Evolutionary conservation across 2,329 filamentous ascomycete genomes (phyloP).

Genomic region (Sporothrix variecibatus): DNA sequence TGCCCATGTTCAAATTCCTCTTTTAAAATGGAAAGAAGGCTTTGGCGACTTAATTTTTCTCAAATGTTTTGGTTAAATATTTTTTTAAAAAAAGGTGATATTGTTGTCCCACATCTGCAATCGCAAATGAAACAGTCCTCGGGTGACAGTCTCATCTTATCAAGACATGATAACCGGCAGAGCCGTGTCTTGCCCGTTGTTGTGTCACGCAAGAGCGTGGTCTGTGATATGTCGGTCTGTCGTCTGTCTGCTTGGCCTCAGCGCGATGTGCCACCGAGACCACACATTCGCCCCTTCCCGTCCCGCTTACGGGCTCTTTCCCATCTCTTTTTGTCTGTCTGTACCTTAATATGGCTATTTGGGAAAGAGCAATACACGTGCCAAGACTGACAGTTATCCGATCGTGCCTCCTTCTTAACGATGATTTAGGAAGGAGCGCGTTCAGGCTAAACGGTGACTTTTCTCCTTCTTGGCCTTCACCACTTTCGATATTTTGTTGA

Average conservation of each 20-base stretch:
- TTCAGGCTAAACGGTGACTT: conserved; percentile 4
- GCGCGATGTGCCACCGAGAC: background rate
- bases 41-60: too few species aligned
- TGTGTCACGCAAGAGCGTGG: background rate
- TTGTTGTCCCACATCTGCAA: background rate
- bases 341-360: conserved; percentile 14
- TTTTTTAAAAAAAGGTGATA: too few species aligned
- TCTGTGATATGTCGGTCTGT: background rate
- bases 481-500: background rate
- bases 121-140: conserved; percentile 3
- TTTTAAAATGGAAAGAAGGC: too few species aligned
- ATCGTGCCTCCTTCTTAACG: background rate
- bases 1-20: too few species aligned
- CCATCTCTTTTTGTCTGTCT: background rate
- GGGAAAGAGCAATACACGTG: conserved; percentile 3
- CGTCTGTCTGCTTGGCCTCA: background rate
- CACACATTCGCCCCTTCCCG: background rate
- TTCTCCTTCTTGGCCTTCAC: background rate
- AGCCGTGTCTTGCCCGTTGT: conserved; percentile 8
- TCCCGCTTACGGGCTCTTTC: background rate
- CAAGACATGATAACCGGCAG: background rate
- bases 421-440: background rate
- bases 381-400: background rate
- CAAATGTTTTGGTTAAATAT: too few species aligned
- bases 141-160: conserved; percentile 6